phyloP scores from a whole-genome alignment of 176 grass and related monocot species.

The Rhynchospora tenuis region DNA sequence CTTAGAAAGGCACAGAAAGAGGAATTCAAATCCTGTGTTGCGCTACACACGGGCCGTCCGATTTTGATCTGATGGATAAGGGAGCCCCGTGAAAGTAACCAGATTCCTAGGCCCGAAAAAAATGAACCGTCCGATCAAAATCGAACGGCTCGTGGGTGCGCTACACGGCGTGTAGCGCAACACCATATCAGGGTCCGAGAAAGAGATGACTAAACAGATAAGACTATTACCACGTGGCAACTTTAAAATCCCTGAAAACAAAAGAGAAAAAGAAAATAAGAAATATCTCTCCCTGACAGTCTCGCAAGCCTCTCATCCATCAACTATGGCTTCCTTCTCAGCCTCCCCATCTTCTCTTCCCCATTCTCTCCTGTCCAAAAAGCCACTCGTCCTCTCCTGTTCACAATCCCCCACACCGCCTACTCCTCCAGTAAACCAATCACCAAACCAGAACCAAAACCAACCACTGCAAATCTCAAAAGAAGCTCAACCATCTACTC shows the following conservation, averaged over 20 bases:
- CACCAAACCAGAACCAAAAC: conserved; percentile 16
- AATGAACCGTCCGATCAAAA: too few relatives aligned
- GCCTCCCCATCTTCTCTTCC: conserved; percentile 48
- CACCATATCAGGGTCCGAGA: neutral
- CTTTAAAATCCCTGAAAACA: neutral
- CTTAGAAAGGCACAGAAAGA: too few relatives aligned
- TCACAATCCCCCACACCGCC: conserved; percentile 44
- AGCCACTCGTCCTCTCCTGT: conserved; percentile 57
- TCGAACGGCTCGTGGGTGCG: too few relatives aligned
- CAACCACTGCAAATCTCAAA: conserved; percentile 39
- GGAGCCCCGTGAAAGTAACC: too few relatives aligned
- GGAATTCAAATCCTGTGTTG: too few relatives aligned
- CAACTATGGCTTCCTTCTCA: conserved; percentile 66
- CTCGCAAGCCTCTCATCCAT: neutral
- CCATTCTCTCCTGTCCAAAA: conserved; percentile 32
- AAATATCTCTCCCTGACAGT: neutral
- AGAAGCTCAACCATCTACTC: neutral
- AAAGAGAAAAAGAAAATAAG: neutral
- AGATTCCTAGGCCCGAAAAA: too few relatives aligned
- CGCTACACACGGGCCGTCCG: too few relatives aligned
- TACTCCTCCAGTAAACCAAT: conserved; percentile 22
- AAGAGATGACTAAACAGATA: neutral
- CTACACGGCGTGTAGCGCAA: too few relatives aligned
- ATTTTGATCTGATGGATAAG: too few relatives aligned
- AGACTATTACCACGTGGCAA: conserved; percentile 12